Conservation (phyloP, 257 asterid genomes). For the Nicotiana obtusifolia region DNA sequence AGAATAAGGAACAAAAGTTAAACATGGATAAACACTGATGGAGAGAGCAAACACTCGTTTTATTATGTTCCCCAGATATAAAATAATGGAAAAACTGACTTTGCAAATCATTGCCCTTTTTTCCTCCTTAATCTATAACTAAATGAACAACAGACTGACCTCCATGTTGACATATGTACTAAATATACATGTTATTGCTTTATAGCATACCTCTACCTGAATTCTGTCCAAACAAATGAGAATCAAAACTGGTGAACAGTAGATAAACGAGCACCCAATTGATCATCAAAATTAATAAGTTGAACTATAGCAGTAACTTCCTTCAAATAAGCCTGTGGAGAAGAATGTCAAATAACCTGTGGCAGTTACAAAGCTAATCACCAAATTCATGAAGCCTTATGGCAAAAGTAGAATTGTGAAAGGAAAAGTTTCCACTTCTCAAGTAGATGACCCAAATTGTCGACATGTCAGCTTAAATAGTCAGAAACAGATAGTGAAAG, state of each 20-base stretch:
- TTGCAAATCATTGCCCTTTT: slow-evolving; percentile 18
- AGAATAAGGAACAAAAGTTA: slow-evolving; percentile 25
- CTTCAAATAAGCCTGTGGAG: slow-evolving; percentile 83
- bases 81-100: slow-evolving; percentile 15
- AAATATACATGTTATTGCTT: slow-evolving; percentile 70
- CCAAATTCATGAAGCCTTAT: slow-evolving; percentile 33
- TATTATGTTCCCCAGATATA: slow-evolving; percentile 6
- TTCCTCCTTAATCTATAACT: slow-evolving; percentile 36
- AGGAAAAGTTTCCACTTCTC: slow-evolving; percentile 27
- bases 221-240: slow-evolving; percentile 89
- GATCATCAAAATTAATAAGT: slow-evolving; percentile 65
- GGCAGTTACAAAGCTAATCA: slow-evolving; percentile 47
- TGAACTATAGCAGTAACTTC: slow-evolving; percentile 63
- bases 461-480: slow-evolving; percentile 17
- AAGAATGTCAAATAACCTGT: slow-evolving; percentile 56
- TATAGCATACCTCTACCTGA: slow-evolving; percentile 93
- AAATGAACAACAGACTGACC: slow-evolving; percentile 77
- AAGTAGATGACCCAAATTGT: slow-evolving; percentile 12
- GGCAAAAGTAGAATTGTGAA: slow-evolving; percentile 15
- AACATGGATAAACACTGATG: not conserved
- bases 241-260: slow-evolving; percentile 84
- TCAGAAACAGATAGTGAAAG: not conserved
- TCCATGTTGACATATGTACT: slow-evolving; percentile 68
- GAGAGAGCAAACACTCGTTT: slow-evolving; percentile 6
- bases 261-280: slow-evolving; percentile 75